Evolutionary conservation across 2,329 filamentous ascomycete species (phyloP), one percentile per base, ranked within the genome.

Genomic region (Echinosphaeria canescens): DNA sequence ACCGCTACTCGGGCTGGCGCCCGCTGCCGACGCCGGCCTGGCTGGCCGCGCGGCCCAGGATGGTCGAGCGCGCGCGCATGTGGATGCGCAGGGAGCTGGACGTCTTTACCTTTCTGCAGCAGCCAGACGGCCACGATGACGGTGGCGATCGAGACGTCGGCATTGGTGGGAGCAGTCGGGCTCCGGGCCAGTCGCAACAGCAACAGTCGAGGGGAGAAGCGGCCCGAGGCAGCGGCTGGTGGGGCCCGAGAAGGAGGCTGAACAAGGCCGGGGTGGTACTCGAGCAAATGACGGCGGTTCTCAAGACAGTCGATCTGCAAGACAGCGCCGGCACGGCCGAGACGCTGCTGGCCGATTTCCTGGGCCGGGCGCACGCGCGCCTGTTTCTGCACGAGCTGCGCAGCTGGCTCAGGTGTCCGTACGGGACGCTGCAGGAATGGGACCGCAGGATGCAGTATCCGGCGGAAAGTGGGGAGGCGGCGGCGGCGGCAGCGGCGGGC

Each of bases 321-420:
- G 76, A 69, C 4, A 79, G 75, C 33, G 62, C 62, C 22, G 82
- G 81, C 0, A 68, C 78, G 38, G 80, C 81, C 0, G 79, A 88
- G 42, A 69, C 79, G 23, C 61, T 92, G 48, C 45, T 93, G 20
- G 54, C 65, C 13, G 79, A 88, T 26, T 88, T 82, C 35, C 41
- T 93, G 4, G 82, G 82, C 0, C 56, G 70, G 29, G 65, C 74
- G 12, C 67, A 82, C 43, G 68, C 80, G 2, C 55, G 59, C 12
- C 46, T 91, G 22, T 80, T 95, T 36, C 48, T 92, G 31, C 85
- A 95, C 48, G 85, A 95, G 50, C 47, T 93, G 32, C 63, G 73
- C 32, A 65, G 69, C 9, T 95, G 79, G 69, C 48, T 95, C 36
- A 60, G 80, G 30, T 92, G 82, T 44, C 82, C 84, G 0, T 85